phyloP scores from a whole-genome alignment of 371 early-diverging fungal species.

The Quaeritorhiza haematococci region DNA sequence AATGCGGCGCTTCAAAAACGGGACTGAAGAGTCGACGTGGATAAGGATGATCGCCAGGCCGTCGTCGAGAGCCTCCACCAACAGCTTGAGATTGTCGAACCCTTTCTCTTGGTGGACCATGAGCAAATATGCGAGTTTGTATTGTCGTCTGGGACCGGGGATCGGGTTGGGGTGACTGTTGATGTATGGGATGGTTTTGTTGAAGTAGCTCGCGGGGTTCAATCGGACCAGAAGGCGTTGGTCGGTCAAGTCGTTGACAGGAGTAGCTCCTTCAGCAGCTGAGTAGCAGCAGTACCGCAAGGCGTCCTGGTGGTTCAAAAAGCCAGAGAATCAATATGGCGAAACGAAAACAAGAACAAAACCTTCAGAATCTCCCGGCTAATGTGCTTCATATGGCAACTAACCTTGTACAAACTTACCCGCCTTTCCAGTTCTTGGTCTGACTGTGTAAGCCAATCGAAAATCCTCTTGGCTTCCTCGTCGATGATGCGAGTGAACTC shows the following conservation, averaged over 20 bases:
- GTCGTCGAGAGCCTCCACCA: conserved; percentile 35
- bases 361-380: no score
- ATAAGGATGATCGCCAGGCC: conserved; percentile 33
- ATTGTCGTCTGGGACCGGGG: not conserved
- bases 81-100: conserved; percentile 12
- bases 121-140: conserved; percentile 1
- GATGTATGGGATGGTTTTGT: conserved; percentile 15
- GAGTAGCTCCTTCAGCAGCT: not conserved
- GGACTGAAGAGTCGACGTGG: conserved; percentile 29
- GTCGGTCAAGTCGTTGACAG: conserved; percentile 12
- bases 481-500: conserved; percentile 9
- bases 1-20: no score
- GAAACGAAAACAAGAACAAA: no score
- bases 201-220: conserved; percentile 25
- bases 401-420: no score
- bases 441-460: no score
- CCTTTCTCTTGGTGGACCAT: conserved; percentile 3
- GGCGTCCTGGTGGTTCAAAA: conserved; percentile 21
- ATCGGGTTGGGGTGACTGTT: not conserved
- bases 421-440: no score
- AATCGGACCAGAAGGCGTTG: conserved; percentile 18
- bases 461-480: not conserved
- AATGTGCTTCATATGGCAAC: no score
- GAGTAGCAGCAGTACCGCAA: conserved; percentile 13
- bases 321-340: no score